A percentile compares a stretch with the other conserved stretches of the same genome.
Conservation (phyloP, 306 rosid species). For the Boehmeria nivea region DNA sequence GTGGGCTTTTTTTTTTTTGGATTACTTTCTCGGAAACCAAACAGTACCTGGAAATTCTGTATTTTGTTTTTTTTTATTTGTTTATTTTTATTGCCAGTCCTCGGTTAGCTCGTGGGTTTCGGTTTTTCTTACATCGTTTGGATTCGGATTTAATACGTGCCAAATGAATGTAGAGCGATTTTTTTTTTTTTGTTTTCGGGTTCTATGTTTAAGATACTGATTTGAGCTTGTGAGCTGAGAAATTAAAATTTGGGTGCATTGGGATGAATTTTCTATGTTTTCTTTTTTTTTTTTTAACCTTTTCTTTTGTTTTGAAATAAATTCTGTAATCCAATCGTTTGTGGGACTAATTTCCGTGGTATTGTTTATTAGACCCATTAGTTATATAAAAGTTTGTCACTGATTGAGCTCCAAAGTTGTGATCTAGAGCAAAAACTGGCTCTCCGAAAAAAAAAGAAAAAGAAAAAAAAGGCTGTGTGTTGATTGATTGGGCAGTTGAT, state of each 20-base stretch:
- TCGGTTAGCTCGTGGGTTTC: neutral
- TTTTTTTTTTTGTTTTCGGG: too few species aligned
- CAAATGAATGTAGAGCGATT: neutral
- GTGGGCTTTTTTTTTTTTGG: neutral
- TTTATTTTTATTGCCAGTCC: neutral
- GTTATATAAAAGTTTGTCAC: too few species aligned
- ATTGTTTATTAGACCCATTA: too few species aligned
- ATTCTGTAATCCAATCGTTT: too few species aligned
- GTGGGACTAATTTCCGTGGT: too few species aligned
- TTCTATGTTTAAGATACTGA: neutral
- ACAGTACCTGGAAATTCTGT: neutral
- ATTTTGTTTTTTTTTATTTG: neutral
- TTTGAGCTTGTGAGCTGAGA: neutral
- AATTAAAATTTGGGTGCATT: neutral
- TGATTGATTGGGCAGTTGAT: too few species aligned
- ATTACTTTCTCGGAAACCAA: constrained; percentile 9
- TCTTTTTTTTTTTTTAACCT: neutral
- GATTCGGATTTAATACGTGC: neutral
- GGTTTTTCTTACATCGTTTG: too few species aligned
- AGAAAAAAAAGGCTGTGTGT: too few species aligned
- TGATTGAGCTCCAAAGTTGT: too few species aligned
- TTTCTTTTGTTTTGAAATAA: too few species aligned
- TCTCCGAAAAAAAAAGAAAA: too few species aligned
- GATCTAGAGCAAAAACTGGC: too few species aligned
- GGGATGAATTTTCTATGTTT: neutral